phyloP scores from a whole-genome alignment of 2,329 filamentous ascomycete species.

The Penicillium sp. region DNA sequence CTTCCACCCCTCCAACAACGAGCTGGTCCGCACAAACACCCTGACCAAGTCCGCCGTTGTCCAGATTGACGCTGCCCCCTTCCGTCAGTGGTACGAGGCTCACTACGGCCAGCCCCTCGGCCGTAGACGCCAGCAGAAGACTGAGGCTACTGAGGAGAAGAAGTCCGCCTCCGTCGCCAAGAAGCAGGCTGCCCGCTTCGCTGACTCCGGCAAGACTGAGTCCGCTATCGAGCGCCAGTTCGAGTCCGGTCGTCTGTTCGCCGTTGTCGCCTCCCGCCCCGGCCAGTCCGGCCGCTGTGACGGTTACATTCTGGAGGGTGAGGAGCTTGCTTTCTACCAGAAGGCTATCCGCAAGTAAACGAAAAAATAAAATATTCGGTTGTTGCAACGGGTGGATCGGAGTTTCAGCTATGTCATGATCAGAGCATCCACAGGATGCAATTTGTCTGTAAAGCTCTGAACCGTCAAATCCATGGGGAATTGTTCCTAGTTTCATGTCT shows the following conservation, averaged over 20 bases:
- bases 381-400: slow-evolving; percentile 35
- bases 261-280: slow-evolving; percentile 86
- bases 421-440: slow-evolving; percentile 32
- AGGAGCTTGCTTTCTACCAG: slow-evolving; percentile 99
- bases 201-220: slow-evolving; percentile 89
- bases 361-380: slow-evolving; percentile 28
- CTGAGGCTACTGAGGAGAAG: slow-evolving; percentile 61
- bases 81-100: slow-evolving; percentile 99
- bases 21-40: slow-evolving; percentile 99
- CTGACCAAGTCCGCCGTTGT: slow-evolving; percentile 98
- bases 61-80: slow-evolving; percentile 97
- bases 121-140: slow-evolving; percentile 84
- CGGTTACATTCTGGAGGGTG: slow-evolving; percentile 97
- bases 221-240: slow-evolving; percentile 93
- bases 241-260: slow-evolving; percentile 96
- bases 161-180: slow-evolving; percentile 94
- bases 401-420: slow-evolving; percentile 41
- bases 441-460: slow-evolving; percentile 41
- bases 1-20: slow-evolving; percentile 99
- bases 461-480: slow-evolving; percentile 38
- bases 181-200: slow-evolving; percentile 89
- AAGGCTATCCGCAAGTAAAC: slow-evolving; percentile 97
- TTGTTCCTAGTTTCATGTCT: slow-evolving; percentile 29
- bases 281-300: slow-evolving; percentile 96
- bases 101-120: slow-evolving; percentile 94